Evolutionary conservation across 2,329 filamentous ascomycete genomes (phyloP).

Genomic region (Penicillium sp.): DNA sequence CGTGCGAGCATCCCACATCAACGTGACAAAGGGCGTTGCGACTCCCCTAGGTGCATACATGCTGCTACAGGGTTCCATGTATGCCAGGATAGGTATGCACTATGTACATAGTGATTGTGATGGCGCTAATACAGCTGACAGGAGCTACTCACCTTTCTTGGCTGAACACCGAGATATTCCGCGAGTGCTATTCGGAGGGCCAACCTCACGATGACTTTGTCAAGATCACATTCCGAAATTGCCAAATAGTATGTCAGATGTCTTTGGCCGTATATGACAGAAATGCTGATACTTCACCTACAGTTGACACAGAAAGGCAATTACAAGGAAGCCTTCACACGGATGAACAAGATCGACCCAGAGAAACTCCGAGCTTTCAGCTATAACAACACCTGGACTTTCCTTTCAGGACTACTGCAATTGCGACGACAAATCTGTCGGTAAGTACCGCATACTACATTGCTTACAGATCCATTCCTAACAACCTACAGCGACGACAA

Average conservation of each 20-base stretch:
- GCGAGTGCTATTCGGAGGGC: constrained; percentile 65
- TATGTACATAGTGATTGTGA: neutral
- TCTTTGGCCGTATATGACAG: neutral
- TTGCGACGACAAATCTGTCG: constrained; percentile 42
- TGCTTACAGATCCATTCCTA: constrained; percentile 6
- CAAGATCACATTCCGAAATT: constrained; percentile 68
- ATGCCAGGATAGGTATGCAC: constrained; percentile 68
- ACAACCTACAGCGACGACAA: constrained; percentile 51
- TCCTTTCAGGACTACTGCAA: constrained; percentile 43
- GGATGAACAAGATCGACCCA: constrained; percentile 59
- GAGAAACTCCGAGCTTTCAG: constrained; percentile 70
- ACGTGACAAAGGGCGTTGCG: constrained; percentile 71
- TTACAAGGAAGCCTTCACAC: constrained; percentile 65
- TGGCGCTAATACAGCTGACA: constrained; percentile 23
- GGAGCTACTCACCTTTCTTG: constrained; percentile 53
- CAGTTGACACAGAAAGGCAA: constrained; percentile 62
- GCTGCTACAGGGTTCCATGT: constrained; percentile 69
- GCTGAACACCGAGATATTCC: constrained; percentile 68
- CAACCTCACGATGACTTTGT: constrained; percentile 74
- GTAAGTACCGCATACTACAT: constrained; percentile 21
- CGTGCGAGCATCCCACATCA: constrained; percentile 77
- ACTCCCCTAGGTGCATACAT: constrained; percentile 71
- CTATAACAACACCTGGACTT: constrained; percentile 59
- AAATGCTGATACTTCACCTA: constrained; percentile 1
- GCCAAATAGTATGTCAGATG: constrained; percentile 53